Conservation (phyloP, 257 asterid genomes). For the Fraxinus pennsylvanica region DNA sequence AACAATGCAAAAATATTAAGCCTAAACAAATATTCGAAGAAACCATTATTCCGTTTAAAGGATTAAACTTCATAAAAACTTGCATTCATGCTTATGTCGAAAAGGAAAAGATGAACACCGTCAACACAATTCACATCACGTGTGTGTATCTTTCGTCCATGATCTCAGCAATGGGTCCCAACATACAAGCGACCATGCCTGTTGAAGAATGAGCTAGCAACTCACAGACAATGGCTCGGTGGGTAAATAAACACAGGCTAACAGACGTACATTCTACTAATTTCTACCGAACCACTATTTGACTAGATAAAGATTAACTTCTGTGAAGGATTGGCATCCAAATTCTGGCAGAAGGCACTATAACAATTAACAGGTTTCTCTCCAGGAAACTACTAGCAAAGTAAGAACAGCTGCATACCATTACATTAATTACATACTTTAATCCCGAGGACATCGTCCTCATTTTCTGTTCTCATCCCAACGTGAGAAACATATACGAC, state of each 20-base stretch:
- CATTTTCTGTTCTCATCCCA: too few species aligned
- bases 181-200: neutral
- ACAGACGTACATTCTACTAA: neutral
- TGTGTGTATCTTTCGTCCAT: neutral
- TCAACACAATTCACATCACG: neutral
- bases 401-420: neutral
- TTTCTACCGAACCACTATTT: neutral
- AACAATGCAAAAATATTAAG: neutral
- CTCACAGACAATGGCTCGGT: neutral
- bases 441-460: too few species aligned
- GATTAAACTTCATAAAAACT: too few species aligned
- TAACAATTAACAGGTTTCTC: neutral
- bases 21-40: neutral
- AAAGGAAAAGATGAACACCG: neutral
- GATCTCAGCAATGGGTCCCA: neutral
- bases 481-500: too few species aligned
- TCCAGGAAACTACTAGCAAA: neutral
- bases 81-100: neutral
- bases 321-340: neutral
- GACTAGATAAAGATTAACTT: neutral
- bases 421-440: neutral
- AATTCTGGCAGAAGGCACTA: neutral
- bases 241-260: neutral
- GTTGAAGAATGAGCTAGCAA: neutral
- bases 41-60: too few species aligned